Percentiles rank a stretch among this genome's conserved stretches.
Conservation (phyloP, 2,329 filamentous ascomycete species). For the Endothia cerciana region DNA sequence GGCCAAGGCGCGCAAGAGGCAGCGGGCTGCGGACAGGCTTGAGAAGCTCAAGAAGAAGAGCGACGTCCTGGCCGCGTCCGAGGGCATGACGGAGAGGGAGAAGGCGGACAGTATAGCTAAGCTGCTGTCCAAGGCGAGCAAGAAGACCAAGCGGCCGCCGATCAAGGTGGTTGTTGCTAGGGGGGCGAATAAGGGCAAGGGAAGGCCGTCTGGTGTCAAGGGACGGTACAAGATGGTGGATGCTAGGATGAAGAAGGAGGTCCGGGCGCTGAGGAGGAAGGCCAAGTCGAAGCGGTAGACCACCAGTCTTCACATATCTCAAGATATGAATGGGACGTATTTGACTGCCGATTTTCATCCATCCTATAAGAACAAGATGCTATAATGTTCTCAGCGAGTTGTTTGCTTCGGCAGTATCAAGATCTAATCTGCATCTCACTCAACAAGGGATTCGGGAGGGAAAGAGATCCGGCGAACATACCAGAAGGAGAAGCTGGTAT, state of each 20-base stretch:
- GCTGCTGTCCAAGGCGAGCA: constrained; percentile 78
- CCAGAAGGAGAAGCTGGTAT: not conserved
- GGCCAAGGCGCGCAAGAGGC: constrained; percentile 95
- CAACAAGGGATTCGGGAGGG: no score
- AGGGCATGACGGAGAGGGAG: constrained; percentile 93
- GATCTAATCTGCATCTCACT: no score
- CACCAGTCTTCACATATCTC: not conserved
- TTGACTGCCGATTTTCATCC: not conserved
- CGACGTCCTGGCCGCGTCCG: constrained; percentile 85
- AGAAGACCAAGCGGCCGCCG: constrained; percentile 83
- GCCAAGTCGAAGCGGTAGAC: constrained; percentile 68
- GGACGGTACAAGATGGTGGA: constrained; percentile 92
- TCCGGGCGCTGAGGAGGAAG: constrained; percentile 80
- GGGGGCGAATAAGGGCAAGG: constrained; percentile 52
- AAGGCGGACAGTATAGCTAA: constrained; percentile 85
- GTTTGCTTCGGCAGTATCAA: no score
- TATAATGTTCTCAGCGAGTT: not conserved
- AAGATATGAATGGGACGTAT: not conserved
- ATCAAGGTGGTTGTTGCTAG: constrained; percentile 88
- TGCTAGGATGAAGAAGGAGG: constrained; percentile 93
- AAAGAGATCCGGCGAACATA: no score
- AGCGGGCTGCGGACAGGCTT: constrained; percentile 85
- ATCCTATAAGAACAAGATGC: not conserved
- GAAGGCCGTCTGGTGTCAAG: constrained; percentile 29
- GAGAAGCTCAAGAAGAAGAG: constrained; percentile 98